These are phyloP conservation scores for Xylariales sp. DNA, from an alignment of 2,329 filamentous ascomycete genomes.

Conservation along the genomic window DNA sequence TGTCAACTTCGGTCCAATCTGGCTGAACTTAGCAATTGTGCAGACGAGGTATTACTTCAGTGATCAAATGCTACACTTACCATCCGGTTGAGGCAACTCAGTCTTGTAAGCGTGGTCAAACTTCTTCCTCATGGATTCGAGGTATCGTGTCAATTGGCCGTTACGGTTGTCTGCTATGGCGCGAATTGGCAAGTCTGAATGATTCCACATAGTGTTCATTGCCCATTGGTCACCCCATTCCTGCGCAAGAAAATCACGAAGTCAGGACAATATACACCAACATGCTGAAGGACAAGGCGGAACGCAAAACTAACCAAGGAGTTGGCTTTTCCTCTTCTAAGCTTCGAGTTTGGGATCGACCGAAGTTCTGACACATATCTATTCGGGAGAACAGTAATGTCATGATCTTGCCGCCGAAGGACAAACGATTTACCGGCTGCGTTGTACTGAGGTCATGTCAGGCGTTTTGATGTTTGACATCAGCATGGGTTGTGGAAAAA, in stretches of 20 bases:
- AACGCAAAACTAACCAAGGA: constrained; percentile 3
- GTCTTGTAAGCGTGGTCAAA: constrained; percentile 2
- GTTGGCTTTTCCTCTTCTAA: constrained; percentile 6
- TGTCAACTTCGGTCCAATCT: constrained; percentile 7
- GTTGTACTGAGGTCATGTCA: constrained; percentile 1
- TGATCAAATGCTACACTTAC: too few species aligned
- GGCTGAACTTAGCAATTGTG: too few species aligned
- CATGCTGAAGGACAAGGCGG: too few species aligned
- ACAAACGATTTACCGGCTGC: neutral
- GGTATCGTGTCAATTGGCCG: neutral
- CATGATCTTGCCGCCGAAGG: constrained; percentile 2
- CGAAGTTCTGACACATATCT: constrained; percentile 3
- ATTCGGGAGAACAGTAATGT: constrained; percentile 5
- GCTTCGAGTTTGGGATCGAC: constrained; percentile 3
- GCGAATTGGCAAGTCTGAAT: constrained; percentile 3
- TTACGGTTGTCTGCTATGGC: constrained; percentile 3
- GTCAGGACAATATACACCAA: too few species aligned
- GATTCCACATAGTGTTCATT: constrained; percentile 7
- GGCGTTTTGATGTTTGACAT: neutral
- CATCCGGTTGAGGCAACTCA: constrained; percentile 4
- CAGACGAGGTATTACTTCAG: too few species aligned
- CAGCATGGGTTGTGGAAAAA: too few species aligned
- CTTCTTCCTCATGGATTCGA: constrained; percentile 1
- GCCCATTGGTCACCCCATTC: constrained; percentile 9
- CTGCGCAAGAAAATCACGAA: too few species aligned